Evolutionary conservation across 352 stramenopile genomes (phyloP), one percentile per base, ranked within the genome.

Genomic region (Phytopythium montanum): DNA sequence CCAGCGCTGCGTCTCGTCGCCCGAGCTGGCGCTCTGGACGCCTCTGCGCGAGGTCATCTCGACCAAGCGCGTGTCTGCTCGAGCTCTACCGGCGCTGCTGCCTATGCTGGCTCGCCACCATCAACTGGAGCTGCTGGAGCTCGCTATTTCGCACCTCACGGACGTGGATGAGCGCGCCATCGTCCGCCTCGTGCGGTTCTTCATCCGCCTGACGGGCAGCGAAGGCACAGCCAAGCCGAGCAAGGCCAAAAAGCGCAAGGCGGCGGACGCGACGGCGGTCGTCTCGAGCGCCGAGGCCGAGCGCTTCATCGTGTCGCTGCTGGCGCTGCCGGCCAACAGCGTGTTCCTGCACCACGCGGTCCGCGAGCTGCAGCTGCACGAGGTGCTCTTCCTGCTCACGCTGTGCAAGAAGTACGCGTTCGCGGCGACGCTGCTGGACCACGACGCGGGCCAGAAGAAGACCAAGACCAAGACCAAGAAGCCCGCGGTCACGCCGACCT

Each of bases 301-400:
- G 56, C 76, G 78, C 13, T 89, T 87, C 33, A 36, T 79, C 36
- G 66, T 89, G 19, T 74, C 78, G 14, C 60, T 92, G 23, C 58
- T 92, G 34, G 66, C 60, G 9, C 59, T 91, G 26, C 81, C 85
- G 2, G 87, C 77, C 31, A 90, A 90, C 61, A 72, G 44, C 26
- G 81, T 92, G 45, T 94, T 94, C 59, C 71, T 94, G 41, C 85
- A 92, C 63, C 79, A 76, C 48, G 85, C 85, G 26, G 85, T 92
- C 62, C 79, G 75, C 21, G 71, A 85, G 52, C 54, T 94, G n/a
- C 61, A 84, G 56, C 62, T 92, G 9, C 65, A 80, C 18, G 85
- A 94, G 29, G 82, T 88, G 51, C 54, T 92, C 38, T 73, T 87
- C 23, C 50, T 94, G 38, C 60, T 94, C 14, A 77, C 79, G 1